Base-by-base conservation (phyloP, 345 rosid species). In the Lepidium africanum region DNA sequence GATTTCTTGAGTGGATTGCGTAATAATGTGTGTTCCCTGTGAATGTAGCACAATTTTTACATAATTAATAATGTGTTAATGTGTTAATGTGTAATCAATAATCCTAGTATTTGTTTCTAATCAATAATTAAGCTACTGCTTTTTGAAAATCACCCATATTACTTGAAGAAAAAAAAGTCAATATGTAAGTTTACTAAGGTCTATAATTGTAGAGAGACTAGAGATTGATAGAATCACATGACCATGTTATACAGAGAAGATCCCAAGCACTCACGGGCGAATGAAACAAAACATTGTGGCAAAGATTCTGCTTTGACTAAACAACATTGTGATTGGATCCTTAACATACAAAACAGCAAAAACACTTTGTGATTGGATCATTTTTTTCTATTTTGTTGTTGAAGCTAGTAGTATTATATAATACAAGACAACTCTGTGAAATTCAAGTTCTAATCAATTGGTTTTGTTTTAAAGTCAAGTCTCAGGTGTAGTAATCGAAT, bases 231-330 rank as follows among this genome's bases (percentile, higher is more conserved):
- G 48, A 63, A 58, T 60, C 60, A 60, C 74, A 70, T 70, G 67
- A 60, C 43, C 67, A 70, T 60, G 59, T 39, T 41, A 51, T 41
- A 23, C n/a, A 21, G 4, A 58, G 37, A 59, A 50, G 59, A 70
- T 70, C 50, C 65, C 19, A 14, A 69, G 47, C 13, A 47, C 19
- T 69, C 65, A 49, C 65, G 65, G 59, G 65, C 32, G 21, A 32
- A 68, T 14, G 17, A 36, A 67, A 36, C 46, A 67, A 15, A 52
- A 65, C 41, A 40, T 10, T 15, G 45, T 21, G 32, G 59, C 49
- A 48, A 58, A 69, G 65, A 69, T 59, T 69, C 65, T 59, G 12
- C 48, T 21, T 48, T 59, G 35, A 69, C 51, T 27, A 48, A 38
- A 47, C 59, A 25, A 35, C 41, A 19, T 67, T 38, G 66, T 37